Evolutionary conservation across 148 eudicot genomes (phyloP).

Genomic region (Camellia granthamiana): DNA sequence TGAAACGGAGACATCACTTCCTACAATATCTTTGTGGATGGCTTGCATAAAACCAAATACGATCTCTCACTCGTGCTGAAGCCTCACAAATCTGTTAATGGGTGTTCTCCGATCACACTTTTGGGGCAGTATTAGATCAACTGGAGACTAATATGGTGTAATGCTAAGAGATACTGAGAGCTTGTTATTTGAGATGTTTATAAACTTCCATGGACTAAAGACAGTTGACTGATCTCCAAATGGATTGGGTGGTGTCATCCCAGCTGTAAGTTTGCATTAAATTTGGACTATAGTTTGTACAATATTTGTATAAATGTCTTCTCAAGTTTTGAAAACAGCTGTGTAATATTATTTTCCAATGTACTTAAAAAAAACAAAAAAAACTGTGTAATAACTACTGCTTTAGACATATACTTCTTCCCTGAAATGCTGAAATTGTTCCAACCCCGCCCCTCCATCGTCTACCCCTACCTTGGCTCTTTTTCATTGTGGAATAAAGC

Average conservation of each 20-base stretch:
- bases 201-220: constrained; percentile 7
- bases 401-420: not conserved
- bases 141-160: not conserved
- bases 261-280: not conserved
- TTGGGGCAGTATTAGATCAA: not conserved
- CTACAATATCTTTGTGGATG: not conserved
- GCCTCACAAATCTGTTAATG: not conserved
- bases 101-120: not conserved
- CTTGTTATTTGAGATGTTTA: constrained; percentile 3
- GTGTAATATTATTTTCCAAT: not conserved
- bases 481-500: not conserved
- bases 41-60: not conserved
- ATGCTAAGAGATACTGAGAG: not conserved
- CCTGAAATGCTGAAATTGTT: not conserved
- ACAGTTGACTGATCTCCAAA: not conserved
- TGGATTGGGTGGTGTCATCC: not conserved
- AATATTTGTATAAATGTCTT: not conserved
- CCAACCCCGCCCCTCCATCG: too few species aligned
- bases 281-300: not conserved
- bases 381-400: not conserved
- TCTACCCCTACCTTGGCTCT: not conserved
- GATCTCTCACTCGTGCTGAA: not conserved
- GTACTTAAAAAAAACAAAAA: not conserved
- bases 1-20: not conserved
- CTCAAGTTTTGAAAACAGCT: not conserved